Percentiles rank a stretch among this genome's conserved stretches.
Conservation (phyloP, 305 asterid genomes). For the Solanum aculeatissimum region DNA sequence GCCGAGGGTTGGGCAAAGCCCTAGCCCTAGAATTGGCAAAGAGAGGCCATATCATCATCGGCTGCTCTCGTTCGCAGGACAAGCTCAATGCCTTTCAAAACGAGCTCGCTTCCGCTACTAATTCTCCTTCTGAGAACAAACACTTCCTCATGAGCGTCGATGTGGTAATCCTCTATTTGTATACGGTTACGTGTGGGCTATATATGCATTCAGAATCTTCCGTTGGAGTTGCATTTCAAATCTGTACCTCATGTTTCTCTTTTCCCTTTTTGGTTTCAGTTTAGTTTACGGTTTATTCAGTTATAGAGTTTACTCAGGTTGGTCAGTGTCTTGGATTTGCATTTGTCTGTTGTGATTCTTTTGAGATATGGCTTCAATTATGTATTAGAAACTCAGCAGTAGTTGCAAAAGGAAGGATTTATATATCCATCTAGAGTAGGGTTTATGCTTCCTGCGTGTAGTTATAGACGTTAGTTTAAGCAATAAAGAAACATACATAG, state of each 20-base stretch:
- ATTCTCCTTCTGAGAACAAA: conserved; percentile 17
- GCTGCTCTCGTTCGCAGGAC: conserved; percentile 82
- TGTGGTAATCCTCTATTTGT: conserved; percentile 38
- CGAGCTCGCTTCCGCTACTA: conserved; percentile 48
- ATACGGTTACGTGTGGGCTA: background rate
- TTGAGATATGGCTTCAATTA: background rate
- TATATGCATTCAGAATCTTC: background rate
- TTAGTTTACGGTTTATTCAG: background rate
- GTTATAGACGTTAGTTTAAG: background rate
- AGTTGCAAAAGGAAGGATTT: background rate
- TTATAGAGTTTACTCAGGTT: background rate
- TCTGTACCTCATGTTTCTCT: background rate
- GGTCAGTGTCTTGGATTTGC: background rate
- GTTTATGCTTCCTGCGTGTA: background rate
- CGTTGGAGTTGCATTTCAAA: background rate
- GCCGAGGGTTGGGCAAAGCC: conserved; percentile 88
- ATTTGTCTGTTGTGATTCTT: background rate
- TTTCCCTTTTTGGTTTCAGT: background rate
- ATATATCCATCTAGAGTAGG: background rate
- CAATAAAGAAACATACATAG: background rate
- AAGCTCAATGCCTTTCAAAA: conserved; percentile 55
- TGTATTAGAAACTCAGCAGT: background rate
- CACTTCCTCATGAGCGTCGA: conserved; percentile 65
- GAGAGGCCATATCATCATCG: conserved; percentile 78
- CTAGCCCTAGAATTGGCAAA: conserved; percentile 80